Conservation (phyloP, 2,329 filamentous ascomycete genomes). For the Aspergillus neoniger region DNA sequence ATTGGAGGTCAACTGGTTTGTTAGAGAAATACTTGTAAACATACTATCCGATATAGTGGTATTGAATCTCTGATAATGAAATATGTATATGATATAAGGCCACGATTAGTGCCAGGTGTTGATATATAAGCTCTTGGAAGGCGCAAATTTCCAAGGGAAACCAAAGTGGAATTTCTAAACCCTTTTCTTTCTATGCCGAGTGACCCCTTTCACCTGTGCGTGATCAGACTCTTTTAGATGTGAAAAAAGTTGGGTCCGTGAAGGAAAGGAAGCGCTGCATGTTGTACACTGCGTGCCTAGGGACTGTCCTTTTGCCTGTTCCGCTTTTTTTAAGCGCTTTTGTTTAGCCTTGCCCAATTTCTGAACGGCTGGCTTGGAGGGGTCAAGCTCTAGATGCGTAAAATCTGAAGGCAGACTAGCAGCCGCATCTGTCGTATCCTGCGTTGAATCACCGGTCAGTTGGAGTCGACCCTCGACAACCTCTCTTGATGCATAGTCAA, state of each 20-base stretch:
- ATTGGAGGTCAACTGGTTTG: no score
- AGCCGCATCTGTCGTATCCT: conserved; percentile 12
- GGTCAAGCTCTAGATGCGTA: conserved; percentile 23
- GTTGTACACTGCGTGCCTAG: conserved; percentile 68
- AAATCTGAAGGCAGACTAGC: conserved; percentile 21
- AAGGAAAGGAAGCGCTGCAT: conserved; percentile 76
- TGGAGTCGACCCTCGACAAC: conserved; percentile 43
- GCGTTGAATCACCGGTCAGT: conserved; percentile 16
- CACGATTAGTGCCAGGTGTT: no score
- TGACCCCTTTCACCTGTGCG: conserved; percentile 52
- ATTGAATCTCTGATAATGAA: no score
- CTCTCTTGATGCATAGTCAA: conserved; percentile 48
- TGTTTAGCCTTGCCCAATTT: conserved; percentile 56
- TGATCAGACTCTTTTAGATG: conserved; percentile 70
- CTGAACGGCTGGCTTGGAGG: conserved; percentile 15
- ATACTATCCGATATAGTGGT: no score
- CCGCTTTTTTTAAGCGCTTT: conserved; percentile 53
- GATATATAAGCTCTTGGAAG: no score
- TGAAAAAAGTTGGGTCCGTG: conserved; percentile 70
- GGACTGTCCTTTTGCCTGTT: conserved; percentile 25
- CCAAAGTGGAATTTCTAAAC: not conserved
- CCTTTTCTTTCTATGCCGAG: not conserved
- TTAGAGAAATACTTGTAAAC: no score
- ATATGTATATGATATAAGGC: no score
- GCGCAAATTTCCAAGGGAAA: not conserved